Evolutionary conservation across 805 yeast genomes (phyloP).

Genomic region (Barnettozyma vustinii): DNA sequence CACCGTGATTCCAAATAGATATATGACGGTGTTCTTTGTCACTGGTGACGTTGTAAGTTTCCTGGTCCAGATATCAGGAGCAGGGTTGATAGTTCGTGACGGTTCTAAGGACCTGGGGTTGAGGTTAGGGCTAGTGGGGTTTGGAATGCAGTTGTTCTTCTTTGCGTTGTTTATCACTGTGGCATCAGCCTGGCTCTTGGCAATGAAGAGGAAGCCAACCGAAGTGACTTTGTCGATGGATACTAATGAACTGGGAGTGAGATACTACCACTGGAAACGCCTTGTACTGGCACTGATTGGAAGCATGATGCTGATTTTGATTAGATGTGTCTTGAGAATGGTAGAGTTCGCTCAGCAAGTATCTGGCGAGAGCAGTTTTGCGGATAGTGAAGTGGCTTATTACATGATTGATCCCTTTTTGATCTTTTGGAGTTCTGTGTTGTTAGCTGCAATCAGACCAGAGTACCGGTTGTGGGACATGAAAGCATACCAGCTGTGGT

Average conservation of each 20-base stretch:
- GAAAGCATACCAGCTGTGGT: too few species aligned
- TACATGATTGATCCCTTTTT: slow-evolving; percentile 2
- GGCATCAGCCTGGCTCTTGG: neutral
- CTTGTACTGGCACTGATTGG: neutral
- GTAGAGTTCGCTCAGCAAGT: neutral
- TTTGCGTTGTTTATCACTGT: neutral
- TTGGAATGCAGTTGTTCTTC: neutral
- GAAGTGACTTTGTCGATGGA: neutral
- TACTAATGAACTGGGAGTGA: neutral
- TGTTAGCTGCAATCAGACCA: neutral
- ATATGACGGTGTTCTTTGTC: slow-evolving; percentile 1
- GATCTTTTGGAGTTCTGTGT: neutral
- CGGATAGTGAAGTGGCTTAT: neutral
- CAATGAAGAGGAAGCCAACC: neutral
- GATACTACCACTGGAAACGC: neutral
- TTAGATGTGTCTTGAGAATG: slow-evolving; percentile 4
- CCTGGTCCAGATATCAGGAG: neutral
- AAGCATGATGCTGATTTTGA: slow-evolving; percentile 1
- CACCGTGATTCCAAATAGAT: neutral
- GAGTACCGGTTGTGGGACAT: too few species aligned
- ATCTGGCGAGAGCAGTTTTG: neutral
- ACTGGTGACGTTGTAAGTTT: slow-evolving; percentile 4
- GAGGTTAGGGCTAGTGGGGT: neutral
- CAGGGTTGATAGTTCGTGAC: neutral
- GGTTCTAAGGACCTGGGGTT: neutral